Base-by-base conservation (phyloP, 2,329 filamentous ascomycete species). In the Claviceps digitariae region DNA sequence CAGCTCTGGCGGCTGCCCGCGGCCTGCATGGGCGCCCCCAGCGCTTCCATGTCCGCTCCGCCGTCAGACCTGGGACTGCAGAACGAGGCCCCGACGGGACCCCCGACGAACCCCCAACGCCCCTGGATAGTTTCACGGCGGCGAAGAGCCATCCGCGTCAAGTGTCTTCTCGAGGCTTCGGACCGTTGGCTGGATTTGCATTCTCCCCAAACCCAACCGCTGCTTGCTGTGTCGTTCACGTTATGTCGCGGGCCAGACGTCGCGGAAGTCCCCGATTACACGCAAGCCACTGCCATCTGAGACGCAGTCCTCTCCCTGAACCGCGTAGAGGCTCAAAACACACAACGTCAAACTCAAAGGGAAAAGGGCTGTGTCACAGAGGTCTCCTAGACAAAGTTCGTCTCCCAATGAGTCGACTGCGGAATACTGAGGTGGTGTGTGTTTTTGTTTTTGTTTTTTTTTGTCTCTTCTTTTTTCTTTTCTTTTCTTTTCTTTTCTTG, bases 171-270 rank as follows among this genome's bases (percentile, higher is more conserved):
- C 13, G 3, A 53, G 41, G 43, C 43, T 17, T 17, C n/a, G 13
- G 57, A 60, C 45, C 48, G 58, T 49, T 54, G 61, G 21, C 27
- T 47, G 25, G 13, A 48, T 20, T 44, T 56, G 4, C 57, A 25
- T 45, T n/a, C n/a, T 45, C 12, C 12, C 60, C 17, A 56, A 50
- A 45, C 36, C 29, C 6, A 40, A 41, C 1, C 55, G 56, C 49
- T 47, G 51, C 21, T 44, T 52, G 12, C 46, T 59, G 12, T 53
- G 46, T 44, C 34, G 54, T 48, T 21, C 45, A 17, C 53, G 55
- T 43, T 54, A 58, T 46, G 17, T 21, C 41, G 40, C 41, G 12
- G 25, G 9, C 31, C 49, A 31, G 17, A 17, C 1, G 21, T 45
- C 27, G 27, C 45, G 31, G 36, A 31, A 21, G 27, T 17, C 27